These are phyloP conservation scores for Trichoderma sp. DNA, from an alignment of 2,329 filamentous ascomycete genomes.

Conservation along the genomic window DNA sequence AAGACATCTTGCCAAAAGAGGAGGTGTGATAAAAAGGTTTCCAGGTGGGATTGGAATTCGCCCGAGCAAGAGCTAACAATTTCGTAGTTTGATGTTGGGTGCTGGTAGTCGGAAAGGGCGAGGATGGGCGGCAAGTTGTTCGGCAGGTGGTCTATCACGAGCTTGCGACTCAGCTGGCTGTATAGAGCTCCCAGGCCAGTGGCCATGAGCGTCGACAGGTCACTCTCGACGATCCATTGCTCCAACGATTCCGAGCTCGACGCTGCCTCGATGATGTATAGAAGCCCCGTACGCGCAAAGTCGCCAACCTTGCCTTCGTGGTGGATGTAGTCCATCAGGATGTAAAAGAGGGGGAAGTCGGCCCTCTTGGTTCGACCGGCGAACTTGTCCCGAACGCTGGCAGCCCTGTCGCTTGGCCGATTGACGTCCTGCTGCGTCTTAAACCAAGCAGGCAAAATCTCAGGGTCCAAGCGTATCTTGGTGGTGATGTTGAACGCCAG, in stretches of 20 bases:
- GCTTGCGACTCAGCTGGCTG: constrained; percentile 71
- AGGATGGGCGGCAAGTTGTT: constrained; percentile 81
- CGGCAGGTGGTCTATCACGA: constrained; percentile 77
- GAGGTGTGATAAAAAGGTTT: constrained; percentile 92
- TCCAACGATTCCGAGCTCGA: constrained; percentile 82
- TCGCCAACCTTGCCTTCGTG: constrained; percentile 93
- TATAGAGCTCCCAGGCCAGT: constrained; percentile 83
- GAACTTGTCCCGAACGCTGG: constrained; percentile 71
- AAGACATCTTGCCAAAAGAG: constrained; percentile 98
- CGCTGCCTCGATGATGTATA: constrained; percentile 95
- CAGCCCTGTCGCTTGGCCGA: constrained; percentile 46
- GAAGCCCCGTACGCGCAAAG: constrained; percentile 88
- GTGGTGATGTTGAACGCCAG: constrained; percentile 94
- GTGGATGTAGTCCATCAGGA: constrained; percentile 95
- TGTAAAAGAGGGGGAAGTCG: constrained; percentile 94
- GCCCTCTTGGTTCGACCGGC: constrained; percentile 84
- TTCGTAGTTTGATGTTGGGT: constrained; percentile 69
- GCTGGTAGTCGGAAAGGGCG: constrained; percentile 84
- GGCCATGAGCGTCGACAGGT: constrained; percentile 95
- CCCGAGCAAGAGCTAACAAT: constrained; percentile 74
- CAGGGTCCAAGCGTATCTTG: constrained; percentile 88
- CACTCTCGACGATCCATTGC: constrained; percentile 96
- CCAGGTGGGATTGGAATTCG: constrained; percentile 82
- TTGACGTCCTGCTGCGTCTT: constrained; percentile 56
- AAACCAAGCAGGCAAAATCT: constrained; percentile 91